Evolutionary conservation across 2,329 filamentous ascomycete species (phyloP).

Genomic region (Chalara sp.): DNA sequence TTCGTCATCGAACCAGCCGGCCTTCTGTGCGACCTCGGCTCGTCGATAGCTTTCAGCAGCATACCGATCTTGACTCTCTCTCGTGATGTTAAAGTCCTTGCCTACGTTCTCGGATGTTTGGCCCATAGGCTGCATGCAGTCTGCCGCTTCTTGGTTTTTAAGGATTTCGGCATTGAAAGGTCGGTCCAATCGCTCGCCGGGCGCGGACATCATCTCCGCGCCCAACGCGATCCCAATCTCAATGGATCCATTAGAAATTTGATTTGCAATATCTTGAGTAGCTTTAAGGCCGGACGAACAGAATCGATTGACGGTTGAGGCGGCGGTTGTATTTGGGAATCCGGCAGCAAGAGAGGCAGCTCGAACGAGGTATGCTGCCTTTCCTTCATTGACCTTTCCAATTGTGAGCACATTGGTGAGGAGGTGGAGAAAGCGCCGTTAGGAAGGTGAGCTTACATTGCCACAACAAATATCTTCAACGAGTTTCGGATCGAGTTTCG

Average conservation of each 20-base stretch:
- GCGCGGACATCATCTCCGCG: conserved; percentile 78
- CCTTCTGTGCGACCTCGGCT: conserved; percentile 85
- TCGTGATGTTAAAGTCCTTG: conserved; percentile 77
- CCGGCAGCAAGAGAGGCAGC: conserved; percentile 85
- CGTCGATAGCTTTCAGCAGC: conserved; percentile 82
- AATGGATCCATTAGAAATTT: conserved; percentile 75
- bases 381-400: conserved; percentile 69
- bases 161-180: conserved; percentile 76
- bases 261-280: conserved; percentile 87
- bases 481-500: conserved; percentile 70
- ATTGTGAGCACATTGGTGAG: not conserved
- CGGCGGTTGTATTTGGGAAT: conserved; percentile 82
- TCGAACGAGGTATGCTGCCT: conserved; percentile 86
- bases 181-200: conserved; percentile 61
- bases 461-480: conserved; percentile 89
- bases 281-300: conserved; percentile 96
- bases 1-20: conserved; percentile 88
- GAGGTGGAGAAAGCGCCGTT: not conserved
- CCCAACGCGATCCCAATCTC: conserved; percentile 83
- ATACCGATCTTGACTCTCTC: conserved; percentile 76
- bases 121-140: conserved; percentile 95
- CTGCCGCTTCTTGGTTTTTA: conserved; percentile 66
- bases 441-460: conserved; percentile 55
- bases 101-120: conserved; percentile 97
- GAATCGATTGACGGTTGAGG: conserved; percentile 86